These are phyloP conservation scores for Tuber microsphaerosporum DNA, from an alignment of 495 filamentous ascomycete species.

Conservation along the genomic window DNA sequence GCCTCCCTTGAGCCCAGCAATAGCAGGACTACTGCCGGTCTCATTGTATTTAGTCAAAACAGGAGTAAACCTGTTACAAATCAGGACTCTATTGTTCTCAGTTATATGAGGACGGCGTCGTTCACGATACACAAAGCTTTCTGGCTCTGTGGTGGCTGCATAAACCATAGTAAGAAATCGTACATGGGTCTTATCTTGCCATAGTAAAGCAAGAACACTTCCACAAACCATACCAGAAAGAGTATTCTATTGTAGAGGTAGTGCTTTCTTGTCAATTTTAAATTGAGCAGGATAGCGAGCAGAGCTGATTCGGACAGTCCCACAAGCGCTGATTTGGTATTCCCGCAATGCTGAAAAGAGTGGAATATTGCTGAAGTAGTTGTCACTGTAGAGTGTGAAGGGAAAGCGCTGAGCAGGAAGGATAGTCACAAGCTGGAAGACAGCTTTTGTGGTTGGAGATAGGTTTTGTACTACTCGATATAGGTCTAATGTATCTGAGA, in stretches of 20 bases:
- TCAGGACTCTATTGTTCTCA: slow-evolving; percentile 3
- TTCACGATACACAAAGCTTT: slow-evolving; percentile 13
- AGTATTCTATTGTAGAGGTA: background rate
- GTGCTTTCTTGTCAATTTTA: background rate
- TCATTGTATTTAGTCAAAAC: too few species aligned
- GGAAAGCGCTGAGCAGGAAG: background rate
- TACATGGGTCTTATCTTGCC: background rate
- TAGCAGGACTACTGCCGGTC: too few species aligned
- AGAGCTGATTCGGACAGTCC: slow-evolving; percentile 2
- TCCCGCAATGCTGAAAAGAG: slow-evolving; percentile 2
- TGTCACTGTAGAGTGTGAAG: slow-evolving; percentile 18
- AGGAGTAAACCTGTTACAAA: too few species aligned
- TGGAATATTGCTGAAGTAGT: slow-evolving; percentile 19
- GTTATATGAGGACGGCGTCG: slow-evolving; percentile 28
- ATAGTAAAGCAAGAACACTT: background rate
- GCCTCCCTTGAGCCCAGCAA: too few species aligned
- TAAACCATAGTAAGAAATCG: background rate
- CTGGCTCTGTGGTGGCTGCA: background rate
- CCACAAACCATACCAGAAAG: background rate
- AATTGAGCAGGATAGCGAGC: background rate
- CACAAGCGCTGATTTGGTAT: slow-evolving; percentile 7
- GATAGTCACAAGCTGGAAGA: background rate
- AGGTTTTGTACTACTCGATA: background rate
- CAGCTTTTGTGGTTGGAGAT: background rate
- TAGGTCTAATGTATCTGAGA: background rate